Percentiles rank a stretch among this genome's conserved stretches.
These are phyloP conservation scores for Rhizophagus clarus DNA, from an alignment of 192 early-diverging fungal genomes.

Conservation along the genomic window DNA sequence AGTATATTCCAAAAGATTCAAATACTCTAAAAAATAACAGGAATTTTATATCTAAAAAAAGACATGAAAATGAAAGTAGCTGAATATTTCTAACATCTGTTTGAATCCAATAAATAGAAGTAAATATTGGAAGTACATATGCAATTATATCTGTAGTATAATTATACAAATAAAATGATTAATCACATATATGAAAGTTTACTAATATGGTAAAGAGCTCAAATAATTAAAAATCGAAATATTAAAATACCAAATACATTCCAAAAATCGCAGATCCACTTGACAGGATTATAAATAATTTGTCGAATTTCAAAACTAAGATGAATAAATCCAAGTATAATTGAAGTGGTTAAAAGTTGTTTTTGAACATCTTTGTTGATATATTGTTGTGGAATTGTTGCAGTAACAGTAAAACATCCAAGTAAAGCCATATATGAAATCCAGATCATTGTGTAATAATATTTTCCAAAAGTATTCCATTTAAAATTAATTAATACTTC, in stretches of 20 bases:
- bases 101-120: background rate
- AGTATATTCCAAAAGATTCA: constrained; percentile 2
- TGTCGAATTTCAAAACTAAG: constrained; percentile 4
- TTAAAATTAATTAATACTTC: constrained; percentile 15
- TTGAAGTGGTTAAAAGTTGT: background rate
- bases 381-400: background rate
- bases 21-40: background rate
- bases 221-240: background rate
- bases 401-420: background rate
- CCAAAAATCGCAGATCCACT: background rate
- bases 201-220: too few relatives aligned
- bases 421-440: background rate
- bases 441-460: background rate
- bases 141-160: background rate
- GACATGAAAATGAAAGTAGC: background rate
- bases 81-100: background rate
- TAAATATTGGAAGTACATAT: background rate
- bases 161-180: background rate
- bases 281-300: background rate
- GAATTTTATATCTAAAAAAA: constrained; percentile 14
- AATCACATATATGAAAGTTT: background rate
- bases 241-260: constrained; percentile 2
- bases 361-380: background rate
- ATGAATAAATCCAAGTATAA: background rate
- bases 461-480: constrained; percentile 1